Percentiles rank a stretch among this genome's conserved stretches.
These are phyloP conservation scores for Monilinia aucupariae DNA, from an alignment of 2,329 filamentous ascomycete species.

Conservation along the genomic window DNA sequence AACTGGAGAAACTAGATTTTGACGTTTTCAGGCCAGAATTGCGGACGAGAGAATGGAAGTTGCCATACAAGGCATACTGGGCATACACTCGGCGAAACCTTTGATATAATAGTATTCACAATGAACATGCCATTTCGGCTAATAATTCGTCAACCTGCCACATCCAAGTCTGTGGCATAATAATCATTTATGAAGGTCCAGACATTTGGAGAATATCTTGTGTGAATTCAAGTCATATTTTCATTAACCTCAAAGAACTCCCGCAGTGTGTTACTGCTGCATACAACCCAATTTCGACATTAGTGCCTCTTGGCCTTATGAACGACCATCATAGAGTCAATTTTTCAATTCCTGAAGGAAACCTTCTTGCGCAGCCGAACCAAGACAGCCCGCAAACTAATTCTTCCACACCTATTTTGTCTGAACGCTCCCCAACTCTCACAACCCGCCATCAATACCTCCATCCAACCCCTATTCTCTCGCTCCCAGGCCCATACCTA, in stretches of 20 bases:
- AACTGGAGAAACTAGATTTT: conserved; percentile 76
- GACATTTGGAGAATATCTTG: background rate
- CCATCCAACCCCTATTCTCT: conserved; percentile 34
- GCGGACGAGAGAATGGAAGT: conserved; percentile 67
- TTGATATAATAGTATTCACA: conserved; percentile 10
- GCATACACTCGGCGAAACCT: conserved; percentile 51
- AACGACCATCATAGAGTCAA: background rate
- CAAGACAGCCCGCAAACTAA: background rate
- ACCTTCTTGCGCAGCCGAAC: background rate
- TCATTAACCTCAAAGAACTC: background rate
- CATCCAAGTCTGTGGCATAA: background rate
- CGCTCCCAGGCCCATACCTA: conserved; percentile 29
- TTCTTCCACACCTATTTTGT: background rate
- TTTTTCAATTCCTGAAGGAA: background rate
- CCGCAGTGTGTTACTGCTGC: background rate
- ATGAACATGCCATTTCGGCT: background rate
- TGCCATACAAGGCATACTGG: conserved; percentile 72
- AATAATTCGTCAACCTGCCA: background rate
- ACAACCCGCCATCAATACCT: conserved; percentile 20
- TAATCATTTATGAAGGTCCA: background rate
- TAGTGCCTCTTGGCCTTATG: background rate
- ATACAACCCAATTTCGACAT: background rate
- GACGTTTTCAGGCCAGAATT: conserved; percentile 66
- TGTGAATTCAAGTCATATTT: background rate
- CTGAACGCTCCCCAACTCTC: too few species aligned